Evolutionary conservation across 768 basidiomycete species (phyloP).

Genomic region (Strobilomyces echinocephalus): DNA sequence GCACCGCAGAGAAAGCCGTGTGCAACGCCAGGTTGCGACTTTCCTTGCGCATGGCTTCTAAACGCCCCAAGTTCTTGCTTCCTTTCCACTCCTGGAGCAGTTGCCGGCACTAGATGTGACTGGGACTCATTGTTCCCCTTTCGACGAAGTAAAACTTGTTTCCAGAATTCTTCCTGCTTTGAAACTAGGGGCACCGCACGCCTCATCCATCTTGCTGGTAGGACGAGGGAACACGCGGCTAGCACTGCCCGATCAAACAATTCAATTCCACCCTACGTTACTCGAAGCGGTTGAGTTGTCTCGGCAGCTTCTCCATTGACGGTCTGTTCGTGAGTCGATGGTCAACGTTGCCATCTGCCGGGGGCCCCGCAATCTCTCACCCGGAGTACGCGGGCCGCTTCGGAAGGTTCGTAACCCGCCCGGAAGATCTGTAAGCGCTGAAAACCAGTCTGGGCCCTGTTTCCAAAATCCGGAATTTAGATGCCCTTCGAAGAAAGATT

Average conservation of each 20-base stretch:
- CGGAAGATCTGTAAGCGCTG: background rate
- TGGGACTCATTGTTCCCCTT: slow-evolving; percentile 5
- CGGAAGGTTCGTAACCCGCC: background rate
- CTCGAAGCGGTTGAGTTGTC: background rate
- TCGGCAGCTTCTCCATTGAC: background rate
- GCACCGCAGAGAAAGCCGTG: background rate
- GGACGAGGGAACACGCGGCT: background rate
- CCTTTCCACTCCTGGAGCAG: background rate
- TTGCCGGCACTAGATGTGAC: background rate
- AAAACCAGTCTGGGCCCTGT: background rate
- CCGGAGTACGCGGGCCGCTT: slow-evolving; percentile 9
- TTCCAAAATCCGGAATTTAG: background rate
- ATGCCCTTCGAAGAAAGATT: background rate
- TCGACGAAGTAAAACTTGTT: slow-evolving; percentile 2
- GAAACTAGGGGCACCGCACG: slow-evolving; percentile 5
- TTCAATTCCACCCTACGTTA: background rate
- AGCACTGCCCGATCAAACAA: background rate
- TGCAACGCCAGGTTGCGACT: background rate
- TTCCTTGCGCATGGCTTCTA: background rate
- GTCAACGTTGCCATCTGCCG: background rate
- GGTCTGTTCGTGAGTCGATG: background rate
- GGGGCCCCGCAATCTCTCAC: slow-evolving; percentile 1
- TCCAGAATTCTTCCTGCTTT: background rate
- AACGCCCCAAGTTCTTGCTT: background rate
- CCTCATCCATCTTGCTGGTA: slow-evolving; percentile 3